phyloP scores from a whole-genome alignment of 306 rosid species.

The Bauhinia variegata region DNA sequence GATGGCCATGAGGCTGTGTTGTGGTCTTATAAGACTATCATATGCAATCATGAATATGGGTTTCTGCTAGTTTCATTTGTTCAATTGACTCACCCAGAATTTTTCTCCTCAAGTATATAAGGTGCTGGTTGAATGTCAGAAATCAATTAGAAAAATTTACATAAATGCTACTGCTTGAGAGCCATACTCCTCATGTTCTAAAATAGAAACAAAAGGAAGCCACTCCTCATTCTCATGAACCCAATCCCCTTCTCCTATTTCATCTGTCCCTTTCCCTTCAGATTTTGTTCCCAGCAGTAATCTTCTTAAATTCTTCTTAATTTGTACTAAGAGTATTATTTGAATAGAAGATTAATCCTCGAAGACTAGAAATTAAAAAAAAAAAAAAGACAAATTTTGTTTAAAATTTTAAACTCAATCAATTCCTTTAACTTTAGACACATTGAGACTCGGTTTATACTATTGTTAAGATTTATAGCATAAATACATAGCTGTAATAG shows the following conservation, averaged over 20 bases:
- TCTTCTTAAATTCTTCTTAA: not conserved
- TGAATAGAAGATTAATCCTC: no score
- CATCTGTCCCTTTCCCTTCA: conserved; percentile 42
- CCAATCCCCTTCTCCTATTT: conserved; percentile 29
- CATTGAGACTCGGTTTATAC: no score
- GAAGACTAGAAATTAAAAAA: no score
- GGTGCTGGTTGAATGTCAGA: conserved; percentile 26
- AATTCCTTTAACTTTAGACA: no score
- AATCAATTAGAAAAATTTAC: conserved; percentile 13
- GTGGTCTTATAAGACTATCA: conserved; percentile 2
- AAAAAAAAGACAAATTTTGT: no score
- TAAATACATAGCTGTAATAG: no score
- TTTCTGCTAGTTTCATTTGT: conserved; percentile 28
- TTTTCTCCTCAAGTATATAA: not conserved
- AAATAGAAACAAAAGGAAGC: no score
- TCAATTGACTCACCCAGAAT: conserved; percentile 21
- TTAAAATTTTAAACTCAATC: no score
- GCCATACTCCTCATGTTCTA: not conserved
- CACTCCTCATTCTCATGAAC: conserved; percentile 43
- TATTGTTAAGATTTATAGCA: no score
- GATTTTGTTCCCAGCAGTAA: conserved; percentile 26
- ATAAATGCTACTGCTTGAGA: conserved; percentile 7
- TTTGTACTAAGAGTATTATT: no score
- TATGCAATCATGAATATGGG: conserved; percentile 29
- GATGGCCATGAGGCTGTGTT: conserved; percentile 19